Base-by-base conservation (phyloP, 169 alveolate genomes). In the Plasmodium cynomolgi region DNA sequence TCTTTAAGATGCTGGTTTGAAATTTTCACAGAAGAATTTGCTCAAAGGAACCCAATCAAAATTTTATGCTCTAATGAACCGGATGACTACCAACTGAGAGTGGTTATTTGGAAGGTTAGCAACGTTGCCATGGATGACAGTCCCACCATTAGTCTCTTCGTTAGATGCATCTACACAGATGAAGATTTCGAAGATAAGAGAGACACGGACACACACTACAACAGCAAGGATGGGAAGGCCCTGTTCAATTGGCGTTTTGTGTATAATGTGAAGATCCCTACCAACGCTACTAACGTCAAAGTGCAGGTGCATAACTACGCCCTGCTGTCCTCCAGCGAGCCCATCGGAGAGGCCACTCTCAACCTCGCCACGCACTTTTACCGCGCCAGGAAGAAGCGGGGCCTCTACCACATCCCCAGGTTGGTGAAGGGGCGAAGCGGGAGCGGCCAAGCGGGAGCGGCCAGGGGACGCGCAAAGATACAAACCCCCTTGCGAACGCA, bases 191-290 rank as follows among this genome's bases (percentile, higher is more conserved):
- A 96, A 86, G 97, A 96, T 20, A 93, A 90, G 6, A 92, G 96
- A 47, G 97, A 96, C 5, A 98, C 99, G 29, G 99, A 98, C 84
- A 96, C 97, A 3, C 99, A 98, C 84, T 97, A 97, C 96, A 97
- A 98, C 92, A 96, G 98, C 82, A 97, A 96, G 82, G 99, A 98
- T 77, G 98, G 98, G 15, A 96, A 97, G 1, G 99, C 97, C 1
- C 91, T 95, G 54, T 98, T 97, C 95, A 98, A 98, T 91, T 98
- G 99, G 99, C 95, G 99, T 39, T 93, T 97, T 82, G 98, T 97
- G 56, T 98, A 93, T 85, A 96, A 95, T 82, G 95, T 98, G 29
- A 92, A 95, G 47, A 97, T 97, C 1, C 99, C 99, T n/a, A 96
- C 98, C 23, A 98, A 96, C 56, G 96, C 95, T 41, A 96, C 99